phyloP scores from a whole-genome alignment of 1,284 basidiomycete genomes.

The Sanghuangporus baumii region DNA sequence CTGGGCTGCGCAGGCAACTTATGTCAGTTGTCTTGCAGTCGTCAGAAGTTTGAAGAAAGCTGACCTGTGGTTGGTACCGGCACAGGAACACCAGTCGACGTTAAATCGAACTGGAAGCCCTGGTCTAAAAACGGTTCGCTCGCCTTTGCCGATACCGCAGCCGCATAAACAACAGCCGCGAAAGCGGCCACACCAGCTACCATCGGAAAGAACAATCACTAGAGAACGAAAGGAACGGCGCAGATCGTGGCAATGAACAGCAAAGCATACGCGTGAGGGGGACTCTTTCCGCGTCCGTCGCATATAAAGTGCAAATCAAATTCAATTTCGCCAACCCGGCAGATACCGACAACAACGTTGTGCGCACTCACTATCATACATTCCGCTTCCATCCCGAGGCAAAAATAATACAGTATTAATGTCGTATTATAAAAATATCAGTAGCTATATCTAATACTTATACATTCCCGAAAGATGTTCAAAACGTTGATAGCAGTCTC shows the following conservation, averaged over 20 bases:
- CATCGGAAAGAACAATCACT: not conserved
- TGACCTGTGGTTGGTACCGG: constrained; percentile 46
- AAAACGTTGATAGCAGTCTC: constrained; percentile 44
- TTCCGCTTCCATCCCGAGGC: not conserved
- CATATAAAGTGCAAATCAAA: too few relatives aligned
- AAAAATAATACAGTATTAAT: not conserved
- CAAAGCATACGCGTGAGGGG: not conserved
- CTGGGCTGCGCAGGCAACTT: constrained; percentile 34
- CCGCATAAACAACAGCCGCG: not conserved
- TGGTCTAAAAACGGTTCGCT: constrained; percentile 21
- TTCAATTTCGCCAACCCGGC: too few relatives aligned
- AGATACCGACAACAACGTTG: too few relatives aligned
- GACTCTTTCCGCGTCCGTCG: too few relatives aligned
- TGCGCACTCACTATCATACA: not conserved
- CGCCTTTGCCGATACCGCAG: not conserved
- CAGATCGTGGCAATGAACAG: not conserved
- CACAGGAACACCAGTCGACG: constrained; percentile 32
- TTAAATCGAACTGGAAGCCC: constrained; percentile 53
- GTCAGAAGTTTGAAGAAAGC: constrained; percentile 13
- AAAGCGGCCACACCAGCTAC: not conserved
- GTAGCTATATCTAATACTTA: not conserved
- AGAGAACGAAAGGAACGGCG: not conserved
- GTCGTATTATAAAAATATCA: not conserved
- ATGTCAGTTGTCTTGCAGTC: constrained; percentile 3
- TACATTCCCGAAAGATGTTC: constrained; percentile 20